Evolutionary conservation across 2,329 filamentous ascomycete genomes (phyloP).

Genomic region (Penicillium sp.): DNA sequence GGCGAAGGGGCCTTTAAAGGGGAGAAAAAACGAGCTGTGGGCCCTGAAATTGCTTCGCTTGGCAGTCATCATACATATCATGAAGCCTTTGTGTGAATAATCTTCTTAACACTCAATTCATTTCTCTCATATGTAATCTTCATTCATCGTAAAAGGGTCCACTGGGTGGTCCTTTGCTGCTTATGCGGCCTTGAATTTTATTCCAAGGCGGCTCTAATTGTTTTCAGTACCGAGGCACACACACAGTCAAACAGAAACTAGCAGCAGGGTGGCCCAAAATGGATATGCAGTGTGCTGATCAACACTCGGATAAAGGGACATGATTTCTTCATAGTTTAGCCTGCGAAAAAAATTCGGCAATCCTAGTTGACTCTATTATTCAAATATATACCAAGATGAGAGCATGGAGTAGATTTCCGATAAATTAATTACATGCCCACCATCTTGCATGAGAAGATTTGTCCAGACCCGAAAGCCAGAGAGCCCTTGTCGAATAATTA

Average conservation of each 20-base stretch:
- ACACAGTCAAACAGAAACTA: background rate
- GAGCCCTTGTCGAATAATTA: background rate
- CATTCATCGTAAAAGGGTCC: background rate
- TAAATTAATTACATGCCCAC: background rate
- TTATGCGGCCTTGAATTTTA: background rate
- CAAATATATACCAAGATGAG: background rate
- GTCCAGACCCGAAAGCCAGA: background rate
- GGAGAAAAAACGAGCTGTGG: constrained; percentile 4
- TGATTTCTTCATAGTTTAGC: background rate
- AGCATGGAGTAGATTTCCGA: background rate
- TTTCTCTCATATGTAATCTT: background rate
- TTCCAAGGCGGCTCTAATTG: background rate
- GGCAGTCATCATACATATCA: background rate
- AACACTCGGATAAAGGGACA: background rate
- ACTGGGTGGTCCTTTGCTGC: constrained; percentile 8
- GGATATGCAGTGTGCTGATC: background rate
- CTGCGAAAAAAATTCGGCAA: background rate
- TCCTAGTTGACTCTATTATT: too few species aligned
- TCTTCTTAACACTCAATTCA: too few species aligned
- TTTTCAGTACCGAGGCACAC: background rate
- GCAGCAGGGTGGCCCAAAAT: background rate
- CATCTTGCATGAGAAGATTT: background rate
- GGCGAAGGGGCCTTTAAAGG: background rate
- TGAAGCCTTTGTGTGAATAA: background rate
- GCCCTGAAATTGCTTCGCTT: constrained; percentile 3